A percentile compares a stretch with the other conserved stretches of the same genome.
These are phyloP conservation scores for Coemansia sp. DNA, from an alignment of 192 early-diverging fungal species.

Conservation along the genomic window DNA sequence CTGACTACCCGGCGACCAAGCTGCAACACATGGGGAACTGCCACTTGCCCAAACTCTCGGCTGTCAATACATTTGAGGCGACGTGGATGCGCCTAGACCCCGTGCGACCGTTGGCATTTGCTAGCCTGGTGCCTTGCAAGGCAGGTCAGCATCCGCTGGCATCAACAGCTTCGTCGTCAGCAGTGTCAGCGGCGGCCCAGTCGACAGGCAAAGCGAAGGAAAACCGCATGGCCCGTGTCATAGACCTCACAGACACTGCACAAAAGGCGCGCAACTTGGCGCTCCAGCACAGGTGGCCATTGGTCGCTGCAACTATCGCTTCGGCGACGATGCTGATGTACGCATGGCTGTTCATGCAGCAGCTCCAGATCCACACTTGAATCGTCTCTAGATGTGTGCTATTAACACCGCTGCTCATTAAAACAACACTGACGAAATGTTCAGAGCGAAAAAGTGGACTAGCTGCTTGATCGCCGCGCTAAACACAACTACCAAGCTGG, in stretches of 20 bases:
- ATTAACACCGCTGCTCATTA: neutral
- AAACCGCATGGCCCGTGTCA: constrained; percentile 39
- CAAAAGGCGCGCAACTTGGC: constrained; percentile 45
- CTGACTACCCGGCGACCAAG: constrained; percentile 34
- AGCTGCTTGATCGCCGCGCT: constrained; percentile 43
- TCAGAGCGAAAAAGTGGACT: constrained; percentile 21
- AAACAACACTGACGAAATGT: constrained; percentile 14
- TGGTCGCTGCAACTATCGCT: constrained; percentile 37
- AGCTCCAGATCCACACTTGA: constrained; percentile 17
- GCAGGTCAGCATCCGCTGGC: constrained; percentile 33
- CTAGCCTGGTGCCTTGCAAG: constrained; percentile 18
- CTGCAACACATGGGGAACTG: constrained; percentile 40
- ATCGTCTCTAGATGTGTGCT: neutral
- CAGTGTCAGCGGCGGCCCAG: neutral
- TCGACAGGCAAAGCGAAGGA: neutral
- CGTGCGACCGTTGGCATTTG: constrained; percentile 27
- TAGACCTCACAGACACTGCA: constrained; percentile 35
- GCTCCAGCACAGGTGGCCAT: constrained; percentile 36
- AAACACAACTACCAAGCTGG: constrained; percentile 42
- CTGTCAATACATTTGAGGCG: constrained; percentile 30
- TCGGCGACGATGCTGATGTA: constrained; percentile 47
- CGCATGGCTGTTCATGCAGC: constrained; percentile 41
- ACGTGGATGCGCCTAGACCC: constrained; percentile 50
- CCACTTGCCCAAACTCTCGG: constrained; percentile 32
- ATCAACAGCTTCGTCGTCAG: neutral